Evolutionary conservation across 805 yeast genomes (phyloP), one percentile per base, ranked within the genome.

Genomic region (Kazachstania bromeliacearum): DNA sequence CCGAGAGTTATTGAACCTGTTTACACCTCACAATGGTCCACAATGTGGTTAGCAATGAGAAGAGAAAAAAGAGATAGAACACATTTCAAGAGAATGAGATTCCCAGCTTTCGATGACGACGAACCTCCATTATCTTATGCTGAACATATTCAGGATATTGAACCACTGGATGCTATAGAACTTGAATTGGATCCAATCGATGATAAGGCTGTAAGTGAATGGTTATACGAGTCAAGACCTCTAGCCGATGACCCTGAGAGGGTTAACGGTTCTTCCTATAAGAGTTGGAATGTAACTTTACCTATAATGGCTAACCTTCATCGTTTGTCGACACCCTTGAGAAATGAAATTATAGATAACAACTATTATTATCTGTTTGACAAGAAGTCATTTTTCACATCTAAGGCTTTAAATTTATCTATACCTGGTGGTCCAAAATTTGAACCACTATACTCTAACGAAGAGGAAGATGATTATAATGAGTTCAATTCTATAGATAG

Each of bases 61-160:
- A 69, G 89, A 33, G 97, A 92, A 54, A 92, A 92, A 57, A 73
- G 94, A 39, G 97, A 88, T 54, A 70, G 97, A 47, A 66, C 76
- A 23, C 94, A 84, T 53, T 89, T 92, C 61, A 82, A 85, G 51
- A 72, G 99, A 46, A 79, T 92, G 84, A 71, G 85, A 38, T 83
- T 92, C 47, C 99, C 99, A 1, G 88, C 94, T 0, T 87, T 89
- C 61, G 98, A 92, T 58, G 99, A 92, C 54, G 98, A 92, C 57
- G 97, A 89, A 56, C 96, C 96, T 0, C 94, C 95, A 1, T 53
- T 88, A 22, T 73, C 79, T 38, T 92, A 84, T 77, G 50, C 76
- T n/a, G 94, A 85, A 38, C 80, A 82, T 49, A 63, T 87, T 10
- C 80, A 83, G 42, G 80, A 75, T 12, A 62, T 77, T 1, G 88